Evolutionary conservation across 441 rosid species (phyloP), one percentile per base, ranked within the genome.

Genomic region (Populus tomentosa): DNA sequence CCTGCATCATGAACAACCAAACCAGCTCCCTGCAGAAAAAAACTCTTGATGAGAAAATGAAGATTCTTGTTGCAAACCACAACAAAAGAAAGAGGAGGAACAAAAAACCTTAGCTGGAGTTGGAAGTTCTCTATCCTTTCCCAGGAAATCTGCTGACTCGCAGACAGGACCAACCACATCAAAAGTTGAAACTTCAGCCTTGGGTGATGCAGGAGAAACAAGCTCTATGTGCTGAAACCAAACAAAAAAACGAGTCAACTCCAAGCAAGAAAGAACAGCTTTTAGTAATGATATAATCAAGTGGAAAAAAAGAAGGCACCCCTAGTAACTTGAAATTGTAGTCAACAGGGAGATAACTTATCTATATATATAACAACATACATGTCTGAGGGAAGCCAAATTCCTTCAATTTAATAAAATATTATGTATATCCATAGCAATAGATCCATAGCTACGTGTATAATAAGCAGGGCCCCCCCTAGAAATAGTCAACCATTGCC

Each of bases 131-230:
- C 99, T 90, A 20, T 90, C 89, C 83, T 96, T 96, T 24, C 99
- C 99, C 84, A 96, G 78, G 91, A 96, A 96, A 85, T 96, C 99
- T 67, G 98, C 99, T 74, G 99, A 94, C 80, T 96, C 98, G 11
- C 99, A 96, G 67, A 94, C 99, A 56, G 99, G 99, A 56, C 99
- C 99, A 10, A 96, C 99, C 74, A 96, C 94, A 75, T 96, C 99
- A 65, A 92, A 96, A 40, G 85, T 94, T 6, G 91, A 84, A 78
- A 86, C 80, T 77, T 90, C 97, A 2, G 92, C 86, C 70, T 85
- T 89, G 24, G 91, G 67, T 11, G 87, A 83, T 71, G 90, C 24
- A 53, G 98, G 99, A 77, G 99, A 90, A 82, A 94, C 91, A 85
- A 96, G 86, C 84, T 96, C 98, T 77, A 96, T 91, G 87, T 96